phyloP scores from a whole-genome alignment of 2,329 filamentous ascomycete species.

The Hirsutella thompsonii region DNA sequence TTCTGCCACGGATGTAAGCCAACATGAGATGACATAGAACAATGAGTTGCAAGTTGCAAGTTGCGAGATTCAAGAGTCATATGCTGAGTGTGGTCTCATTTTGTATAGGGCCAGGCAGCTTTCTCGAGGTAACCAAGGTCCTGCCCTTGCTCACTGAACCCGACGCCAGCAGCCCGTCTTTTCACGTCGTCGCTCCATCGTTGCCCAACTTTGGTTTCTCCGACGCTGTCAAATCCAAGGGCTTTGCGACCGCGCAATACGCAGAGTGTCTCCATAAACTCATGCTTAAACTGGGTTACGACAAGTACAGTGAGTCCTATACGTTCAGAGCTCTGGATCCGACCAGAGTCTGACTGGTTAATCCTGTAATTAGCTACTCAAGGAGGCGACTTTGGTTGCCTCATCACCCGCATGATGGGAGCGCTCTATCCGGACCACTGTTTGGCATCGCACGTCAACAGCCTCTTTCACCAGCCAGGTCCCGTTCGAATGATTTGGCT shows the following conservation, averaged over 20 bases:
- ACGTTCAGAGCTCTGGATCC: background rate
- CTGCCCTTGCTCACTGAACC: conserved; percentile 31
- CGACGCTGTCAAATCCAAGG: conserved; percentile 14
- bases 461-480: conserved; percentile 1
- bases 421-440: conserved; percentile 37
- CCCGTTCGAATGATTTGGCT: background rate
- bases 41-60: background rate
- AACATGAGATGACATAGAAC: too few relatives aligned
- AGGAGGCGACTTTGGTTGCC: conserved; percentile 60
- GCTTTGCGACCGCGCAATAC: conserved; percentile 20
- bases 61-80: too few relatives aligned
- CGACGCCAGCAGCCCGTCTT: conserved; percentile 23
- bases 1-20: conserved; percentile 26
- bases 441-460: conserved; percentile 42
- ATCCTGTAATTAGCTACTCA: conserved; percentile 30
- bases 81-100: too few relatives aligned
- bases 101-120: conserved; percentile 53
- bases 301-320: conserved; percentile 15
- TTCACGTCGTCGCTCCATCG: conserved; percentile 45
- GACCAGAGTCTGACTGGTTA: background rate
- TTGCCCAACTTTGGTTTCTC: conserved; percentile 38
- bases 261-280: conserved; percentile 50
- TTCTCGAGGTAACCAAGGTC: conserved; percentile 52
- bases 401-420: conserved; percentile 50
- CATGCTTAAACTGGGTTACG: conserved; percentile 53